Conservation (phyloP, 768 basidiomycete genomes). For the Botryobasidium botryosum region DNA sequence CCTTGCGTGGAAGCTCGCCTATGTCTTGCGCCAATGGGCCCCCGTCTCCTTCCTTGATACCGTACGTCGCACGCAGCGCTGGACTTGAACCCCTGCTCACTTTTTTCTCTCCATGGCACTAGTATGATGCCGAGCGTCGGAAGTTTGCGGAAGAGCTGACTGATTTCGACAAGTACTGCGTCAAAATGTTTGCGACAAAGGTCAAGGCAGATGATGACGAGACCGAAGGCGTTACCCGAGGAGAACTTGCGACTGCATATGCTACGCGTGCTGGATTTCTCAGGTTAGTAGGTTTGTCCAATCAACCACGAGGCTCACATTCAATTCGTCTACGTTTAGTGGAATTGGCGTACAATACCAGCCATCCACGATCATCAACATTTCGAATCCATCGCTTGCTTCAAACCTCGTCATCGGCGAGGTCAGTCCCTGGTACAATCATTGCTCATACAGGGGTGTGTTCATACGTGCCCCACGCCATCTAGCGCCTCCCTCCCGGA, state of each 20-base stretch:
- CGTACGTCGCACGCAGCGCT: too few species aligned
- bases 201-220: constrained; percentile 32
- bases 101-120: too few species aligned
- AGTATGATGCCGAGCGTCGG: too few species aligned
- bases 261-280: constrained; percentile 37
- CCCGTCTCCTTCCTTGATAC: too few species aligned
- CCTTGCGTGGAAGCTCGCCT: constrained; percentile 17
- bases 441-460: not conserved
- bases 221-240: constrained; percentile 29
- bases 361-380: constrained; percentile 29
- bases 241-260: constrained; percentile 36
- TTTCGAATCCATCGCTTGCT: constrained; percentile 24
- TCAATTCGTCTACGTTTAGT: constrained; percentile 14
- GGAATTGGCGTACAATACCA: constrained; percentile 39
- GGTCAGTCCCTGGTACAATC: constrained; percentile 8
- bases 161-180: constrained; percentile 46
- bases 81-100: too few species aligned
- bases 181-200: constrained; percentile 48
- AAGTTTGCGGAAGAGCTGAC: constrained; percentile 64
- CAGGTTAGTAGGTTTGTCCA: constrained; percentile 14
- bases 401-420: constrained; percentile 29
- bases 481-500: constrained; percentile 33
- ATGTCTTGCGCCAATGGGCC: too few species aligned
- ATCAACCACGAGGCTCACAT: not conserved
- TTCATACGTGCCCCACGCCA: not conserved